phyloP scores from a whole-genome alignment of 306 rosid species.

The Herpetospermum pedunculosum region DNA sequence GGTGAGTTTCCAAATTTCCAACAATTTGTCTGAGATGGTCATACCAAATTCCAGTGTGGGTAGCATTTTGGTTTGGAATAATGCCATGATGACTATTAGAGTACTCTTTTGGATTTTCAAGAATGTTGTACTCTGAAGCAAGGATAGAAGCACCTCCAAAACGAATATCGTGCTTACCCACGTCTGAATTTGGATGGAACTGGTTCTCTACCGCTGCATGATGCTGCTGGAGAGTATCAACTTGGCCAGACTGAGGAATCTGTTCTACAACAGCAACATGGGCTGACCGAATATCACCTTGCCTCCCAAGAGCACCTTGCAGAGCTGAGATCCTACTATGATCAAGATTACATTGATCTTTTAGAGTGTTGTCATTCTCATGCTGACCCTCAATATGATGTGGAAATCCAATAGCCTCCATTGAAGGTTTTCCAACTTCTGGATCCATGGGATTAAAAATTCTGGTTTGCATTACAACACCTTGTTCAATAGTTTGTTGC shows the following conservation, averaged over 20 bases:
- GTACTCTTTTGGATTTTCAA: slow-evolving; percentile 32
- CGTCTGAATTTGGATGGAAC: slow-evolving; percentile 26
- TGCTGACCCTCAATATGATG: slow-evolving; percentile 25
- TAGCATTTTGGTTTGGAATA: slow-evolving; percentile 27
- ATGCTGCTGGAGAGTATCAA: slow-evolving; percentile 26
- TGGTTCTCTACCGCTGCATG: slow-evolving; percentile 23
- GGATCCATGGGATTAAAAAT: slow-evolving; percentile 36
- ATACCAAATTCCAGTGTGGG: slow-evolving; percentile 24
- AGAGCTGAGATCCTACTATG: slow-evolving; percentile 20
- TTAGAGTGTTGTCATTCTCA: slow-evolving; percentile 30
- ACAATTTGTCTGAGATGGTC: slow-evolving; percentile 43
- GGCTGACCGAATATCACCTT: slow-evolving; percentile 29
- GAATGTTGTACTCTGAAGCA: slow-evolving; percentile 30
- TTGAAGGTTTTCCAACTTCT: slow-evolving; percentile 24
- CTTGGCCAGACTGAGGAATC: slow-evolving; percentile 23
- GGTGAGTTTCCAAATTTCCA: slow-evolving; percentile 34
- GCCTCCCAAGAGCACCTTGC: slow-evolving; percentile 25
- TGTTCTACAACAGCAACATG: slow-evolving; percentile 23
- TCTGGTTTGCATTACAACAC: slow-evolving; percentile 25
- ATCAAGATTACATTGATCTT: slow-evolving; percentile 25
- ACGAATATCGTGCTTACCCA: slow-evolving; percentile 22
- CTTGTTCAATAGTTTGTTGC: slow-evolving; percentile 40
- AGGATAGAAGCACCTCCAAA: slow-evolving; percentile 22
- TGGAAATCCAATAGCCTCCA: slow-evolving; percentile 18
- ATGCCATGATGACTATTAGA: slow-evolving; percentile 21